Evolutionary conservation across 176 grass and related monocot species (phyloP), one percentile per base, ranked within the genome.

Genomic region (Saccharum officinarum): DNA sequence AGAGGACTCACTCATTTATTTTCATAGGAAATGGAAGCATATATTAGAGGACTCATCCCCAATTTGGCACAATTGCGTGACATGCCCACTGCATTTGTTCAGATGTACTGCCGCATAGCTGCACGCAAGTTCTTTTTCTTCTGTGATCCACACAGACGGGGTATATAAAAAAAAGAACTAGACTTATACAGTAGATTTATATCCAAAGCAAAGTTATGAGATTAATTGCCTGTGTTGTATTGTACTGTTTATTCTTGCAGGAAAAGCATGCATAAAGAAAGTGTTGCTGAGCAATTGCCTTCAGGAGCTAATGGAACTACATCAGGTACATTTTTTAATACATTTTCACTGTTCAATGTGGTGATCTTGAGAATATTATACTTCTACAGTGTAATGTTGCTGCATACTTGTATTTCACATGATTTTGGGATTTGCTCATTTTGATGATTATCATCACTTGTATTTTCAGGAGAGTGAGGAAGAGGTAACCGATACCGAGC

Each of bases 101-200:
- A 96, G 83, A 99, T 99, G 97, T 99, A 99, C 62, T 99, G 97
- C 85, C 92, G 97, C 10, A 99, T 99, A 91, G 97, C 97, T 94
- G 97, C 97, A 79, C 93, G 87, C 37, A 99, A 99, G 63, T 99
- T 99, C 84, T 99, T 96, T 92, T 99, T 99, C 97, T 99, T 99
- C 82, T 99, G 97, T 78, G 97, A 99, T 86, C 97, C 86, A 67
- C 92, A 99, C 61, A 94, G 93, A 79, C 91, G 97, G 79, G 97
- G 97, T 99, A 74, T 34, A n/a, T n/a, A 1, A 17, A 34, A 38
- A 49, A 5, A 28, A 6, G 12, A 69, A 41, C 40, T 72, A 3
- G 6, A 36, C 52, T 89, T 86, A 52, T 65, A 7, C 1, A 38
- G n/a, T 20, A 5, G 28, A 73, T 81, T 26, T 67, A 7, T 28